Conservation (phyloP, 352 stramenopile genomes). For the Aphanomyces stellatus region DNA sequence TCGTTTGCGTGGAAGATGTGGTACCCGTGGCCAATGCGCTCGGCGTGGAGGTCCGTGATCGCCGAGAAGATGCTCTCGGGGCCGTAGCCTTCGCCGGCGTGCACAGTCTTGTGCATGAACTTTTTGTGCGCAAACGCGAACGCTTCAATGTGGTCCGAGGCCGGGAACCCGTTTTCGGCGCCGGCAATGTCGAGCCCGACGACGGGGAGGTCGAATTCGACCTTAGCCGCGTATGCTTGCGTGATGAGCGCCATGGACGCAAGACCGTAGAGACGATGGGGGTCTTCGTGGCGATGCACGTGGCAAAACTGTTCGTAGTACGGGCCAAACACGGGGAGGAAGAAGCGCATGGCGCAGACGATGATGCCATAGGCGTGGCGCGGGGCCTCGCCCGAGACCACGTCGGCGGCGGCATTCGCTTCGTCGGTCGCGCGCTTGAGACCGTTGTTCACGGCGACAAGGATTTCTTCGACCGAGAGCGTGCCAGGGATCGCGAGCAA, state of each 20-base stretch:
- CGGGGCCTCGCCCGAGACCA: slow-evolving; percentile 42
- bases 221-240: slow-evolving; percentile 65
- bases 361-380: slow-evolving; percentile 81
- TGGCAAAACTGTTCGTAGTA: slow-evolving; percentile 83
- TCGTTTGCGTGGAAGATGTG: slow-evolving; percentile 74
- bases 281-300: slow-evolving; percentile 62
- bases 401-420: slow-evolving; percentile 53
- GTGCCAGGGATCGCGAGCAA: slow-evolving; percentile 52
- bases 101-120: slow-evolving; percentile 84
- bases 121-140: slow-evolving; percentile 83
- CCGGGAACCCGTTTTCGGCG: slow-evolving; percentile 68
- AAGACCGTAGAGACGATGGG: slow-evolving; percentile 64
- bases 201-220: slow-evolving; percentile 50
- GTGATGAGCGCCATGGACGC: slow-evolving; percentile 78
- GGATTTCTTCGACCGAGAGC: slow-evolving; percentile 62
- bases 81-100: slow-evolving; percentile 80
- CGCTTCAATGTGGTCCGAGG: slow-evolving; percentile 67
- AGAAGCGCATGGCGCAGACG: slow-evolving; percentile 85
- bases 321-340: slow-evolving; percentile 62
- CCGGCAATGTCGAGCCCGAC: slow-evolving; percentile 85
- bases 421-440: slow-evolving; percentile 55
- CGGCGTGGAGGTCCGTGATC: slow-evolving; percentile 77
- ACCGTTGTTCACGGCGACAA: slow-evolving; percentile 53
- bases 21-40: slow-evolving; percentile 78
- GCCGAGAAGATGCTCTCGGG: slow-evolving; percentile 83